Evolutionary conservation across 1,284 basidiomycete species (phyloP), one percentile per base, ranked within the genome.

Genomic region (Cryptococcus deneoformans): DNA sequence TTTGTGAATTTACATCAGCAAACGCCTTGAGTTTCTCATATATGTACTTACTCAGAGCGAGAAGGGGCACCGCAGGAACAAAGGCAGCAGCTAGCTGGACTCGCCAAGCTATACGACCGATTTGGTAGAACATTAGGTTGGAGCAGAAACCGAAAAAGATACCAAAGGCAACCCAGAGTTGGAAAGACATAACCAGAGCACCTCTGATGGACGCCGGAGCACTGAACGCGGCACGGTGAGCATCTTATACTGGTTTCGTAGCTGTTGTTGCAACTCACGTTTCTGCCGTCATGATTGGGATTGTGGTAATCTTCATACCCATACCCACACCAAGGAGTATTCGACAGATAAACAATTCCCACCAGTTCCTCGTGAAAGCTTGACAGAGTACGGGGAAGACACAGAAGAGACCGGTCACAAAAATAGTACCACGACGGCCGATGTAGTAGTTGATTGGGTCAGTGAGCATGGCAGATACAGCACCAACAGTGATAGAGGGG

Each of bases 361-460:
- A 77, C 85, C 86, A 86, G 34, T 80, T 82, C 59, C 84, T 79
- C 0, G 82, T 79, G 51, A 84, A 74, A 8, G 77, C 86, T 42
- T 81, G 81, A 49, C 83, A 84, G 62, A 89, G 83, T 4, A 69
- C 68, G 44, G 56, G 56, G 56, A 55, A 58, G 24, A 52, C 59
- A 57, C 63, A 83, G 20, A 90, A 76, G 50, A 84, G 66, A 52
- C 85, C 86, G 35, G 85, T 84, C 71, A 89, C 66, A 20, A 69
- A 89, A 67, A 90, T 89, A n/a, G 84, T 85, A 52, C 88, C 88
- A 46, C 87, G 83, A 60, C 89, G 85, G 4, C 89, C 89, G 54
- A 90, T 81, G 63, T 71, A 79, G 57, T 80, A 79, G 72, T 90
- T 90, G 59, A 89, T 80, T 4, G 88, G 89, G 51, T 86, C 85